Percentiles rank a stretch among this genome's conserved stretches.
phyloP scores from a whole-genome alignment of 1,284 basidiomycete species.

The Naganishia sp. region DNA sequence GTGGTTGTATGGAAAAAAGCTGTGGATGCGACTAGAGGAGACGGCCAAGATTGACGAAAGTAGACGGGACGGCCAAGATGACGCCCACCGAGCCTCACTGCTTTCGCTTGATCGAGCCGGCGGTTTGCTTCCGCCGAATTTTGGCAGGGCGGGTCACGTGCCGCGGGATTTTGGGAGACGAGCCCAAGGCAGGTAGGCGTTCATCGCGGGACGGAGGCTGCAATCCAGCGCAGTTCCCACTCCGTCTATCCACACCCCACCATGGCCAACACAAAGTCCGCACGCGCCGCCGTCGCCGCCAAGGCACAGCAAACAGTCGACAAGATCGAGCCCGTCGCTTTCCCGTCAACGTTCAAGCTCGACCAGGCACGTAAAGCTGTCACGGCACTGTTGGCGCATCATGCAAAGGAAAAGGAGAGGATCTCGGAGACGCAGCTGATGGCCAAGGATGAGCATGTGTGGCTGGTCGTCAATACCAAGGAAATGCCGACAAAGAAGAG shows the following conservation, averaged over 20 bases:
- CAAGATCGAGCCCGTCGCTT: slow-evolving; percentile 32
- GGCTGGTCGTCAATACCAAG: slow-evolving; percentile 82
- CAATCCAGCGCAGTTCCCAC: background rate
- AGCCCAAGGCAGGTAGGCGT: background rate
- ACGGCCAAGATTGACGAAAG: background rate
- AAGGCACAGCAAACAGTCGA: slow-evolving; percentile 2
- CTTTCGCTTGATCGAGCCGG: background rate
- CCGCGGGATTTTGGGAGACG: slow-evolving; percentile 3
- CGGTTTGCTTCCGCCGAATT: background rate
- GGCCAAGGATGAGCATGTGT: slow-evolving; percentile 76
- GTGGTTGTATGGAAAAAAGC: background rate
- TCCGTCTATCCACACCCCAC: background rate
- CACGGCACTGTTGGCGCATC: slow-evolving; percentile 70
- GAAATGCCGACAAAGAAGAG: slow-evolving; percentile 71
- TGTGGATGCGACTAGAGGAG: background rate
- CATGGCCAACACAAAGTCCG: slow-evolving; percentile 27
- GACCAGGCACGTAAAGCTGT: slow-evolving; percentile 77
- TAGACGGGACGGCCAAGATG: background rate
- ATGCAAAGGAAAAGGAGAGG: slow-evolving; percentile 64
- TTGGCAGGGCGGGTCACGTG: background rate
- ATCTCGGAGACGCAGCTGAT: slow-evolving; percentile 75
- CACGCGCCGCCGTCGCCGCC: slow-evolving; percentile 9
- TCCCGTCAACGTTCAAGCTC: slow-evolving; percentile 58
- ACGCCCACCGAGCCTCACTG: background rate
- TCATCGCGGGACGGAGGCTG: background rate